Evolutionary conservation across 176 grass and related monocot genomes (phyloP), one percentile per base, ranked within the genome.

Genomic region (Musa acuminata): DNA sequence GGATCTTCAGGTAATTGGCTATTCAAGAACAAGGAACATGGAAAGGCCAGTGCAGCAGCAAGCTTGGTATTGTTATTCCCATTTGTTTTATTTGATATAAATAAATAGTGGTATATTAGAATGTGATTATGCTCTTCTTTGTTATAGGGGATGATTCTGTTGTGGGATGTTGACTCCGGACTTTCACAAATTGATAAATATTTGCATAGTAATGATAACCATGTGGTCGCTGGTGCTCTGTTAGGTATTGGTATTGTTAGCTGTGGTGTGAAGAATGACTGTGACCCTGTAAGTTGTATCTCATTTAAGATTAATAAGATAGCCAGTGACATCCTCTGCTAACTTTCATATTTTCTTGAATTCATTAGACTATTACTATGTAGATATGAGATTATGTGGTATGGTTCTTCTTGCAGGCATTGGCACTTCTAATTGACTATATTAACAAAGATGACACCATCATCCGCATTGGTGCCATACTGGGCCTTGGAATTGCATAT

Each of bases 1-100:
- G 95, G 82, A n/a, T 77, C 95, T 82, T 86, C 90, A 62, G 82
- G 95, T 67, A 94, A 74, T 77, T 94, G 95, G 95, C 78, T 99
- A 81, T 99, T 99, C 74, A 99, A 94, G 67, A 99, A 99, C 58
- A 99, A 99, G 81, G 95, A 99, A 71, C 90, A 99, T 79, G 95
- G 95, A 25, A 99, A 94, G 81, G 86, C 95, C 52, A 99, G 88
- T 50, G 95, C 91, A 71, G 88, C 91, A 14, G 95, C 95, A 84
- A 99, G 95, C 68, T 82, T 94, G 88, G 95, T 99, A 89, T 23
- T 76, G 20, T 78, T 26, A 27, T 72, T 8, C 72, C 78, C 3
- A 51, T 52, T 3, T 52, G n/a, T 65, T 25, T 9, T 23, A 2
- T 16, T 73, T 53, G 10, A 73, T 52, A 29, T 55, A 8, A 12